Conservation (phyloP, 106 monocot genomes). For the Apostasia ramifera region DNA sequence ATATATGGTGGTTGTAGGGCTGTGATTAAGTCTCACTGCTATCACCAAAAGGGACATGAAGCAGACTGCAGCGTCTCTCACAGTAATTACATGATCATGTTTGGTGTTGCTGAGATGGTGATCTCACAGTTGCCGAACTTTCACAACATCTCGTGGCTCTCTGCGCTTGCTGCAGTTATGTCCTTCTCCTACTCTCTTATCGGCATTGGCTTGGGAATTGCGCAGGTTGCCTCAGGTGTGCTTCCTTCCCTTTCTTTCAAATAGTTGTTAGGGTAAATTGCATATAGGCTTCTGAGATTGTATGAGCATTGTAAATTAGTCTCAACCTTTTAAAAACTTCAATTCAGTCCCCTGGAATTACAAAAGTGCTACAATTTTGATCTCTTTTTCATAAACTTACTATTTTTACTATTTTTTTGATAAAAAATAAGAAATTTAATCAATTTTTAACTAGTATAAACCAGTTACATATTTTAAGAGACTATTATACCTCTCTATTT, state of each 20-base stretch:
- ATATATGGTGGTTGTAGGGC: slow-evolving; percentile 27
- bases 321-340: too few relatives aligned
- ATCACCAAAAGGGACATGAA: slow-evolving; percentile 30
- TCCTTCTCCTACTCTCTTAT: slow-evolving; percentile 53
- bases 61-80: slow-evolving; percentile 30
- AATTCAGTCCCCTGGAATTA: too few relatives aligned
- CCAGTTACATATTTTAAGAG: too few relatives aligned
- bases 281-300: too few relatives aligned
- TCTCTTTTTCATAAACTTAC: too few relatives aligned
- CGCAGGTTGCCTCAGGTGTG: slow-evolving; percentile 26
- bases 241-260: not conserved
- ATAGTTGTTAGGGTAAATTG: too few relatives aligned
- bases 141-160: slow-evolving; percentile 45
- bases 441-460: too few relatives aligned
- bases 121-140: slow-evolving; percentile 57
- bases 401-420: too few relatives aligned
- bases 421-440: too few relatives aligned
- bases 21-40: slow-evolving; percentile 48
- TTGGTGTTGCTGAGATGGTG: slow-evolving; percentile 45
- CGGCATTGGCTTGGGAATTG: slow-evolving; percentile 37
- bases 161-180: slow-evolving; percentile 60
- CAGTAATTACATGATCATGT: slow-evolving; percentile 42
- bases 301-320: too few relatives aligned
- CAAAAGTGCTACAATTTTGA: too few relatives aligned
- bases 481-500: too few relatives aligned